phyloP scores from a whole-genome alignment of 169 alveolate species.

The Eimeria acervulina region DNA sequence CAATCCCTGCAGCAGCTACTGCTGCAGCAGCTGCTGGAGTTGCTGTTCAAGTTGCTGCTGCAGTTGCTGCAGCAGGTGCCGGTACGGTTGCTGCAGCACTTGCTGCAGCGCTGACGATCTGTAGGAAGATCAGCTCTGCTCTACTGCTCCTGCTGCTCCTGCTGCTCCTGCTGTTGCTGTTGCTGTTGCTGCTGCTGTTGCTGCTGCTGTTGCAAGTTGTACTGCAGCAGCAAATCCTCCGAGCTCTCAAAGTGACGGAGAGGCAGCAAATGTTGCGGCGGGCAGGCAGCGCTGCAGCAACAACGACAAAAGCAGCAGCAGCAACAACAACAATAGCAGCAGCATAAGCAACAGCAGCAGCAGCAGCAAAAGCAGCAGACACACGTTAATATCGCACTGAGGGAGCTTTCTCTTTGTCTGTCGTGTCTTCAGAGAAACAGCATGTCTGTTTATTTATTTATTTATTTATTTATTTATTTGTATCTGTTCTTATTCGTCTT shows the following conservation, averaged over 20 bases:
- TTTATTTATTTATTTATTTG: too few species aligned
- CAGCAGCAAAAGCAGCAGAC: too few species aligned
- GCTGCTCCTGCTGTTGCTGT: constrained; percentile 33
- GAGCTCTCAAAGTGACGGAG: constrained; percentile 58
- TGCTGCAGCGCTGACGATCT: too few species aligned
- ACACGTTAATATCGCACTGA: too few species aligned
- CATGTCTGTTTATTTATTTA: not conserved
- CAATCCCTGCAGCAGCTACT: not conserved
- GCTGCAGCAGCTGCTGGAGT: not conserved
- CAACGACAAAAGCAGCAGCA: not conserved
- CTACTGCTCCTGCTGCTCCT: constrained; percentile 10
- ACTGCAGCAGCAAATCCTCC: constrained; percentile 53
- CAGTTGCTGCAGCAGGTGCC: constrained; percentile 9
- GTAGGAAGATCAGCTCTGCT: too few species aligned
- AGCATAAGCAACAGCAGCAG: constrained; percentile 25
- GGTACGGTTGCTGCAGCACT: too few species aligned
- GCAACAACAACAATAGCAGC: not conserved
- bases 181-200: constrained; percentile 40
- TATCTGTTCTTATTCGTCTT: too few species aligned
- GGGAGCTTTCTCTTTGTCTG: not conserved
- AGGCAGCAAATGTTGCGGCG: constrained; percentile 46
- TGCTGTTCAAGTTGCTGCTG: too few species aligned
- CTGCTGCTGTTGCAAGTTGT: constrained; percentile 56
- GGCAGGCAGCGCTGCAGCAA: constrained; percentile 53
- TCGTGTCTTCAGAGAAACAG: too few species aligned